These are phyloP conservation scores for Phytophthora pistaciae DNA, from an alignment of 352 stramenopile genomes.

Conservation along the genomic window DNA sequence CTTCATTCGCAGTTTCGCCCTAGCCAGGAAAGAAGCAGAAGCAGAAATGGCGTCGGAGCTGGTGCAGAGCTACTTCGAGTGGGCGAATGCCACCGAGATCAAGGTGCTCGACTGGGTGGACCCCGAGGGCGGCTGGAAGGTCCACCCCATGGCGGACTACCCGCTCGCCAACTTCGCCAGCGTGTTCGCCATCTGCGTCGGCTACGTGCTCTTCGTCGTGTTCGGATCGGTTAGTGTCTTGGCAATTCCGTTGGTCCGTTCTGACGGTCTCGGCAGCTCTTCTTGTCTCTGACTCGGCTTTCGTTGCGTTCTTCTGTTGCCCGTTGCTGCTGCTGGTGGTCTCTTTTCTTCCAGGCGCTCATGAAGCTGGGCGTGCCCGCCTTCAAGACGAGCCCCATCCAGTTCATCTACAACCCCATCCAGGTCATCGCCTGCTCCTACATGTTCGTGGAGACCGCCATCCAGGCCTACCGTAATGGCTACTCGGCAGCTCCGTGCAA, in stretches of 20 bases:
- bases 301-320: constrained; percentile 4
- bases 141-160: constrained; percentile 67
- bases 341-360: constrained; percentile 27
- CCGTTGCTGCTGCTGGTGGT: not conserved
- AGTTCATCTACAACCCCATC: constrained; percentile 96
- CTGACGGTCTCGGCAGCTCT: not conserved
- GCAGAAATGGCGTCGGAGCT: constrained; percentile 38
- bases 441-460: constrained; percentile 92
- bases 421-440: constrained; percentile 95
- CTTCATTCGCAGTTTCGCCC: constrained; percentile 36
- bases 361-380: constrained; percentile 64
- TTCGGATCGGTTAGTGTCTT: constrained; percentile 64
- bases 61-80: constrained; percentile 58
- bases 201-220: constrained; percentile 76
- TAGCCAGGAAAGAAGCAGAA: constrained; percentile 3
- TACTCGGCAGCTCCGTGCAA: constrained; percentile 92
- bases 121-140: constrained; percentile 65
- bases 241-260: constrained; percentile 11
- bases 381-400: constrained; percentile 74
- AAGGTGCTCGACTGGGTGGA: constrained; percentile 68
- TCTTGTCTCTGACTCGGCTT: constrained; percentile 7
- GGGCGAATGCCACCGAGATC: constrained; percentile 60
- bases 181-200: constrained; percentile 66
- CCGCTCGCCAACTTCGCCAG: constrained; percentile 71
- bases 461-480: constrained; percentile 89